A percentile compares a stretch with the other conserved stretches of the same genome.
Conservation (phyloP, 257 asterid genomes). For the Fraxinus excelsior region DNA sequence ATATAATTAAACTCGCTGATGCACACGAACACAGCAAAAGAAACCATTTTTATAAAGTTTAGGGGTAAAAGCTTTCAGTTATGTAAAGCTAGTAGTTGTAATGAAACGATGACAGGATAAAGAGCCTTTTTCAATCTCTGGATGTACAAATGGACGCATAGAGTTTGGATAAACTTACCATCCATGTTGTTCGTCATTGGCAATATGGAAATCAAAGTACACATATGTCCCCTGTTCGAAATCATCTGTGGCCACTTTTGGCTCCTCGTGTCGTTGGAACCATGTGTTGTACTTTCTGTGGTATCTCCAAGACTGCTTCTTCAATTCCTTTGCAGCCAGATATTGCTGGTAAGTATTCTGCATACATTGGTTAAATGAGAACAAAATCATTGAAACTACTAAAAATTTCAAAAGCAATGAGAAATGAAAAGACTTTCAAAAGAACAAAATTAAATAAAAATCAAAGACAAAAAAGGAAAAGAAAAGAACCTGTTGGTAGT, state of each 20-base stretch:
- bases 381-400: constrained; percentile 22
- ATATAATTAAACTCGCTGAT: not conserved
- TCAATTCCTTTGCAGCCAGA: constrained; percentile 94
- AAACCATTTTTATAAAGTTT: not conserved
- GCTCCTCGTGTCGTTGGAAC: constrained; percentile 99
- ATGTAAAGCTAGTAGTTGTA: not conserved
- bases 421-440: not conserved
- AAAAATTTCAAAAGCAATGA: not conserved
- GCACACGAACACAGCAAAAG: not conserved
- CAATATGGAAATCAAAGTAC: constrained; percentile 90
- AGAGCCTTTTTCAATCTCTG: not conserved
- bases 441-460: no score
- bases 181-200: constrained; percentile 94
- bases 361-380: constrained; percentile 26
- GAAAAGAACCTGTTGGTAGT: constrained; percentile 84
- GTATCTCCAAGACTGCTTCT: constrained; percentile 98
- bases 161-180: constrained; percentile 56
- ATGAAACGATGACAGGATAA: not conserved
- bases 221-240: constrained; percentile 96
- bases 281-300: constrained; percentile 95
- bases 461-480: not conserved
- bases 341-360: constrained; percentile 98
- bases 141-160: constrained; percentile 13
- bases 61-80: not conserved
- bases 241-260: constrained; percentile 91